Base-by-base conservation (phyloP, 331 rosid species). In the Pyrus hybrid region DNA sequence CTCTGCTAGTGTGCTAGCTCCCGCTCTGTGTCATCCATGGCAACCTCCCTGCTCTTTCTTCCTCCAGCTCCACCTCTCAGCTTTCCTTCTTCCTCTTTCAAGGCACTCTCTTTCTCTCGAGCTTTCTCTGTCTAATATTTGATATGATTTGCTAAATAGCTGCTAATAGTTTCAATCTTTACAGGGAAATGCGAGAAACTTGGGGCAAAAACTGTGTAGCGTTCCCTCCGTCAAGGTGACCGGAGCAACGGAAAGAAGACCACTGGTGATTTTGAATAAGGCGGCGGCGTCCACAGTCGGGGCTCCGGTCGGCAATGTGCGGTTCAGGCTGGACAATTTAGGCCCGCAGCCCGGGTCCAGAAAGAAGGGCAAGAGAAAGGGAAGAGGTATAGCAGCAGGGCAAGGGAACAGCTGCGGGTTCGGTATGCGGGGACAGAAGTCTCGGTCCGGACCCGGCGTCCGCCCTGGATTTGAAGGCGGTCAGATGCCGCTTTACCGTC, bases 361-460 rank as follows among this genome's bases (percentile, higher is more conserved):
- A 71, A 92, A 89, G 91, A 95, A 72, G 86, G 88, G 81, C 0
- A 95, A 95, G 91, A 88, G 96, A 83, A 95, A 91, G 83, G 98
- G 98, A 1, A 81, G 99, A 79, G 99, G 99, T 43, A 86, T 88
- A 18, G 22, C 99, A 0, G 98, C 99, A 2, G 99, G 98, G 30
- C 98, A 95, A 83, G 98, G 99, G 3, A 90, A 87, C 20, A 95
- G 99, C 80, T 95, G 99, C 64, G 99, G 99, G 33, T 95, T 95
- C 67, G 98, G 99, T 2, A 95, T 95, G 99, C 86, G 98, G 43
- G 99, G 99, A 5, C 99, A 95, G 86, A 95, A 95, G 75, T 92
- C 99, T 51, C 83, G 99, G 30, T 95, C 99, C 57, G 99, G 98
- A 1, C 97, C 99, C 5, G 99, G 98, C 1, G 91, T 95, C 1